Percentiles rank a stretch among this genome's conserved stretches.
phyloP scores from a whole-genome alignment of 192 early-diverging fungal species.

The Podila clonocystis region DNA sequence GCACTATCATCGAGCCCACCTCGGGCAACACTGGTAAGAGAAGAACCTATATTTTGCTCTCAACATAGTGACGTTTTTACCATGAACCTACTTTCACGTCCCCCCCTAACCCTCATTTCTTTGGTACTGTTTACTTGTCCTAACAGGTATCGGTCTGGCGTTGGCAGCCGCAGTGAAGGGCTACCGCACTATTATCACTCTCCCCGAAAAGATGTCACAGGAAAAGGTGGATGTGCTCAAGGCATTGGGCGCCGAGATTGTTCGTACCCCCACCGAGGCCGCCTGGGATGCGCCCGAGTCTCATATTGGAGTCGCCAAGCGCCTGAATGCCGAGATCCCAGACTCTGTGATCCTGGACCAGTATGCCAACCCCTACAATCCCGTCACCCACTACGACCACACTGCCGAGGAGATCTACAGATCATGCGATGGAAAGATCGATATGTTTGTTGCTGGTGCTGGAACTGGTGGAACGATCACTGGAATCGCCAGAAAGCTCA shows the following conservation, averaged over 20 bases:
- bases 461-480: constrained; percentile 97
- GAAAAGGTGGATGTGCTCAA: constrained; percentile 98
- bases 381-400: constrained; percentile 93
- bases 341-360: constrained; percentile 96
- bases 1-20: constrained; percentile 95
- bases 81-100: no score
- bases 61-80: constrained; percentile 1
- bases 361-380: constrained; percentile 95
- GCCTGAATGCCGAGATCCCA: constrained; percentile 91
- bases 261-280: constrained; percentile 98
- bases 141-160: constrained; percentile 85
- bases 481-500: constrained; percentile 90
- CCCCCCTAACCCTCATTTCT: no score
- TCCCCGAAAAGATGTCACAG: constrained; percentile 98
- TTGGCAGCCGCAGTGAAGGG: constrained; percentile 96
- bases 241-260: constrained; percentile 94
- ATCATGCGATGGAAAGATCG: constrained; percentile 84
- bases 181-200: constrained; percentile 94
- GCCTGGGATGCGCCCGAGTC: constrained; percentile 97
- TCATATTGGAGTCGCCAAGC: constrained; percentile 93
- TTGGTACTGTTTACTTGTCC: no score
- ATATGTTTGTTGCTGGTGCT: constrained; percentile 92
- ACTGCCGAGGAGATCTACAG: constrained; percentile 81
- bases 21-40: constrained; percentile 93
- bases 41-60: neutral